A percentile compares a stretch with the other conserved stretches of the same genome.
phyloP scores from a whole-genome alignment of 2,329 filamentous ascomycete species.

The Botryotinia calthae region DNA sequence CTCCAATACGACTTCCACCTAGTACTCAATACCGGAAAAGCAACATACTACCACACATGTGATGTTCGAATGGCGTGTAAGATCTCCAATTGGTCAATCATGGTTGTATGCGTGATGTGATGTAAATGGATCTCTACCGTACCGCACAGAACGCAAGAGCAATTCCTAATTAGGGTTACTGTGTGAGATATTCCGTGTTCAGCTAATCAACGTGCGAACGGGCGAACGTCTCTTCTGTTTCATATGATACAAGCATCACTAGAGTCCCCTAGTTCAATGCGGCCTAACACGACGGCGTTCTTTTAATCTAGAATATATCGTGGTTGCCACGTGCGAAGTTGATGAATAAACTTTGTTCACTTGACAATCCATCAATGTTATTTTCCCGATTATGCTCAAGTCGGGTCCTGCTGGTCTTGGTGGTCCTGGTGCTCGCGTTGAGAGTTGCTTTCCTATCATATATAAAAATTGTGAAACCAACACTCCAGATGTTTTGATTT shows the following conservation, averaged over 20 bases:
- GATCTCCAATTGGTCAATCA: background rate
- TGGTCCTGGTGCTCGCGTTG: background rate
- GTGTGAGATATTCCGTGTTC: background rate
- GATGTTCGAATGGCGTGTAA: background rate
- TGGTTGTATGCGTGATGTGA: background rate
- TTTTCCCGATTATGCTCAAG: background rate
- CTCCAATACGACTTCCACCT: background rate
- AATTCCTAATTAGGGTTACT: background rate
- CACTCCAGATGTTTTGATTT: background rate
- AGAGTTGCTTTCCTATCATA: background rate
- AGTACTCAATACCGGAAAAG: background rate
- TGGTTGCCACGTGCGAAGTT: constrained; percentile 2
- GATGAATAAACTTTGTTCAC: background rate
- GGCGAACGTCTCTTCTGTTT: background rate
- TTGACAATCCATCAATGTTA: background rate
- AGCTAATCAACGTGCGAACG: background rate
- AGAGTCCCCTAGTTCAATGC: background rate
- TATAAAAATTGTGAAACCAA: background rate
- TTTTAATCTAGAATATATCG: background rate
- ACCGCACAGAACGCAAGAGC: background rate
- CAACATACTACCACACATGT: background rate
- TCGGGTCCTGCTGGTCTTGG: background rate
- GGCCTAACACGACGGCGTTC: background rate
- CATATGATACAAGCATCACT: background rate
- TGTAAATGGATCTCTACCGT: too few species aligned